Percentiles rank a stretch among this genome's conserved stretches.
Evolutionary conservation across 2,329 filamentous ascomycete genomes (phyloP).

Genomic region (Ascochyta pisi): DNA sequence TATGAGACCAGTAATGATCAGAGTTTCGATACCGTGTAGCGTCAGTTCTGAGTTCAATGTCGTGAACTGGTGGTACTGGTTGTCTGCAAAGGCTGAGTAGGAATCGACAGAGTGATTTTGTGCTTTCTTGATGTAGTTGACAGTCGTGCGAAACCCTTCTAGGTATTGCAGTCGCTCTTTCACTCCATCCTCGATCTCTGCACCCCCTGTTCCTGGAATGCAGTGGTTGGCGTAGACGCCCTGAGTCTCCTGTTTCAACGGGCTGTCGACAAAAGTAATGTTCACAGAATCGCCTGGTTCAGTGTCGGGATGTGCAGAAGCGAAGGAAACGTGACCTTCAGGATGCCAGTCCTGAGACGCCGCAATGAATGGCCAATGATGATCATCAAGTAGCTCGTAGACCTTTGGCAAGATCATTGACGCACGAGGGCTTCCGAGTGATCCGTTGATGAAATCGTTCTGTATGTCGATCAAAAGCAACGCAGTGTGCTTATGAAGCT

Average conservation of each 20-base stretch:
- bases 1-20: slow-evolving; percentile 29
- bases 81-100: slow-evolving; percentile 34
- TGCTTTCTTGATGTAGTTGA: slow-evolving; percentile 36
- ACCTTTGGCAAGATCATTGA: slow-evolving; percentile 28
- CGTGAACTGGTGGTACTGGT: slow-evolving; percentile 34
- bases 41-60: slow-evolving; percentile 27
- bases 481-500: slow-evolving; percentile 27
- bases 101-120: slow-evolving; percentile 32
- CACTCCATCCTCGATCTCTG: slow-evolving; percentile 27
- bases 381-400: slow-evolving; percentile 31
- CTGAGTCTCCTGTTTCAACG: slow-evolving; percentile 26
- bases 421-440: slow-evolving; percentile 26
- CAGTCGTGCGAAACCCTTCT: slow-evolving; percentile 27
- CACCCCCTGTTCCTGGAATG: slow-evolving; percentile 28
- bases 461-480: slow-evolving; percentile 36
- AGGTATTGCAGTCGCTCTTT: slow-evolving; percentile 29
- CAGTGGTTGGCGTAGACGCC: slow-evolving; percentile 29
- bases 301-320: slow-evolving; percentile 22
- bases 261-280: slow-evolving; percentile 28
- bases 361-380: slow-evolving; percentile 34
- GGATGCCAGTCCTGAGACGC: slow-evolving; percentile 37
- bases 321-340: slow-evolving; percentile 29
- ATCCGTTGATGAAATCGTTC: slow-evolving; percentile 36
- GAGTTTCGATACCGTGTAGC: slow-evolving; percentile 25
- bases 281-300: slow-evolving; percentile 22